A percentile compares a stretch with the other conserved stretches of the same genome.
These are phyloP conservation scores for Coccinonectria pachysandricola DNA, from an alignment of 2,329 filamentous ascomycete genomes.

Conservation along the genomic window DNA sequence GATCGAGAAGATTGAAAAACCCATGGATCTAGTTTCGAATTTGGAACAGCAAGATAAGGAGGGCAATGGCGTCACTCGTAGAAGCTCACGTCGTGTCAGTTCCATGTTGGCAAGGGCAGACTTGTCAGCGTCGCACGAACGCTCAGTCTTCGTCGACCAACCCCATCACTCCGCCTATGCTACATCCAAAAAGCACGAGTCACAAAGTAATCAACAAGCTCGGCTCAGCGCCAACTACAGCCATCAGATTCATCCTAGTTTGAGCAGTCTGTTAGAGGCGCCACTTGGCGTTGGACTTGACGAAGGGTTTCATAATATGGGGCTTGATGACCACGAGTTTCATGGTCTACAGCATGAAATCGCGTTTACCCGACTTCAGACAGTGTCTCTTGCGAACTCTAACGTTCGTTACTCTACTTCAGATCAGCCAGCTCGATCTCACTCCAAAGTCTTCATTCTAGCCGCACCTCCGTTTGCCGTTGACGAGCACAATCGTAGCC, in stretches of 20 bases:
- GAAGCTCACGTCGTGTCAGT: slow-evolving; percentile 71
- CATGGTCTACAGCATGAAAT: slow-evolving; percentile 64
- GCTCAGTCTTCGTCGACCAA: slow-evolving; percentile 67
- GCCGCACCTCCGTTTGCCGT: slow-evolving; percentile 45
- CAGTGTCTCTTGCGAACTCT: slow-evolving; percentile 49
- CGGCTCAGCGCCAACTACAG: slow-evolving; percentile 32
- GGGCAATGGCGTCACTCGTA: slow-evolving; percentile 39
- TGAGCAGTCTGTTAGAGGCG: slow-evolving; percentile 56
- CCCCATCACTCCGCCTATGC: slow-evolving; percentile 29
- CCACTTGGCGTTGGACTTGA: slow-evolving; percentile 62
- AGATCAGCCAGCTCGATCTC: slow-evolving; percentile 38
- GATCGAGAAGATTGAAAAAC: slow-evolving; percentile 36
- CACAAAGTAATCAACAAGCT: slow-evolving; percentile 42
- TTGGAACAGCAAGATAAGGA: slow-evolving; percentile 58
- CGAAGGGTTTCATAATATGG: slow-evolving; percentile 63
- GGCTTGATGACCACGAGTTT: slow-evolving; percentile 59
- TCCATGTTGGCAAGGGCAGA: slow-evolving; percentile 83
- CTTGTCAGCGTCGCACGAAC: slow-evolving; percentile 73
- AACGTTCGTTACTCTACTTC: slow-evolving; percentile 52
- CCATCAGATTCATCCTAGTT: slow-evolving; percentile 37
- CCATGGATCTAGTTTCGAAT: slow-evolving; percentile 55
- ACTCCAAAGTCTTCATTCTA: slow-evolving; percentile 59
- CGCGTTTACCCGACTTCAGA: slow-evolving; percentile 61
- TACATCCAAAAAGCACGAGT: slow-evolving; percentile 56
- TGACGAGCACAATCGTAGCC: slow-evolving; percentile 41